Conservation (phyloP, 306 rosid species). For the Quercus engelmannii region DNA sequence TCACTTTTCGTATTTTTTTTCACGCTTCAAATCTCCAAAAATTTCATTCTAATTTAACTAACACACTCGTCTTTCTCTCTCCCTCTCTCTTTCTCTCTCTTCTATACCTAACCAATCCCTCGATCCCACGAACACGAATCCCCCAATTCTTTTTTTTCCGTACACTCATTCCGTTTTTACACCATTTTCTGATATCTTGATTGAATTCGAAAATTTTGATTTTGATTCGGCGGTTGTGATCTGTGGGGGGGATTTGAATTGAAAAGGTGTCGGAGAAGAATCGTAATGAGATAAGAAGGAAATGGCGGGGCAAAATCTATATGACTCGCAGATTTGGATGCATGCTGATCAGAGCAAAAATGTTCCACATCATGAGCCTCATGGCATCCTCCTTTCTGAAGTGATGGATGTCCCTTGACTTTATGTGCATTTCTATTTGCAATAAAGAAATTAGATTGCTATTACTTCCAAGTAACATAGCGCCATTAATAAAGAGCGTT, state of each 20-base stretch:
- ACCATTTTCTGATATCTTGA: neutral
- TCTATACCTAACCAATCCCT: neutral
- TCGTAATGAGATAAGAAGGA: neutral
- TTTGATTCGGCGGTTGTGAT: neutral
- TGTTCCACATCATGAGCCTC: too few species aligned
- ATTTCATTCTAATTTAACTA: neutral
- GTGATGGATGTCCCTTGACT: too few species aligned
- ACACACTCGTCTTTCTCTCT: neutral
- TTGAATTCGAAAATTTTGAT: neutral
- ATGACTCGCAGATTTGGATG: conserved; percentile 73
- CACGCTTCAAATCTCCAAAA: neutral
- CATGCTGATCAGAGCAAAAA: conserved; percentile 85
- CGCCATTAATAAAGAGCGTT: too few species aligned
- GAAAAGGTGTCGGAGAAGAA: neutral
- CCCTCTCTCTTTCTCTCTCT: too few species aligned
- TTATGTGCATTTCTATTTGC: too few species aligned
- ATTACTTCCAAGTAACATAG: too few species aligned
- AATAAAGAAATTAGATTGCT: too few species aligned
- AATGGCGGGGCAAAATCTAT: conserved; percentile 29
- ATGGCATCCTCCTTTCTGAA: too few species aligned
- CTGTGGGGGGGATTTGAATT: neutral
- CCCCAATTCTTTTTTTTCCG: neutral
- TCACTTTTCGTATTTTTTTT: neutral
- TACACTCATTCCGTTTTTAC: neutral
- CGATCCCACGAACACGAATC: neutral